phyloP scores from a whole-genome alignment of 305 asterid species.

The Solanum hybrid region DNA sequence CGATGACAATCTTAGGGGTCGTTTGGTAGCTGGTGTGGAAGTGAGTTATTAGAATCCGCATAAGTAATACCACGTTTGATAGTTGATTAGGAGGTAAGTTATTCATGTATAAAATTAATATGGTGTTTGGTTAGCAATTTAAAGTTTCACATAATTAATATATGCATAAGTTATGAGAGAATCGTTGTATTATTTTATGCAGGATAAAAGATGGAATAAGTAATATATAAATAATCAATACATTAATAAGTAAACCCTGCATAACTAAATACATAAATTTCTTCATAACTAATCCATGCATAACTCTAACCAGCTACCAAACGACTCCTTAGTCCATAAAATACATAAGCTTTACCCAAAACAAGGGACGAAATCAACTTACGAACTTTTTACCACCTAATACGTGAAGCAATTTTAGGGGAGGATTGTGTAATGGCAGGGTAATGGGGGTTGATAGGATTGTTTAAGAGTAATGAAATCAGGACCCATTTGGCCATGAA shows the following conservation, averaged over 20 bases:
- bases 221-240: background rate
- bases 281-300: background rate
- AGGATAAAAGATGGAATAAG: background rate
- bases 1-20: background rate
- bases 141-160: background rate
- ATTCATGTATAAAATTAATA: background rate
- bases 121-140: background rate
- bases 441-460: background rate
- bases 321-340: background rate
- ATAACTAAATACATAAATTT: background rate
- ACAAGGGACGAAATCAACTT: background rate
- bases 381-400: background rate
- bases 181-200: background rate
- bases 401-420: background rate
- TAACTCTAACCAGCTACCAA: background rate
- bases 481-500: background rate
- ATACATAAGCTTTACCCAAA: background rate
- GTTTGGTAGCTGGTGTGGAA: background rate
- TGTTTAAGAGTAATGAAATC: background rate
- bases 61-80: background rate
- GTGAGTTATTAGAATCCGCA: background rate
- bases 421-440: background rate
- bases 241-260: background rate
- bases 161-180: background rate
- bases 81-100: background rate